Percentiles rank a stretch among this genome's conserved stretches.
phyloP scores from a whole-genome alignment of 305 asterid genomes.

The Fraxinus platypoda region DNA sequence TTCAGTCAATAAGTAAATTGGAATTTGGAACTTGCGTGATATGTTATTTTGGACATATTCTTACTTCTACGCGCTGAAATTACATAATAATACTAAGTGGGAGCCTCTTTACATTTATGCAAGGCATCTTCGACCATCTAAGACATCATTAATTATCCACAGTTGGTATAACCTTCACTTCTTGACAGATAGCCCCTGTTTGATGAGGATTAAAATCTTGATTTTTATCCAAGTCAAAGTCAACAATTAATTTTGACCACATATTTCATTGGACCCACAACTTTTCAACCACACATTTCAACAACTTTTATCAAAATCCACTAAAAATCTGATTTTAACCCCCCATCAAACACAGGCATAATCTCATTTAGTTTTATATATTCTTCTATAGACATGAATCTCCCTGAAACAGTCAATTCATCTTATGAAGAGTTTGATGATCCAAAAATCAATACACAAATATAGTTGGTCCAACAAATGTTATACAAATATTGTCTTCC shows the following conservation, averaged over 20 bases:
- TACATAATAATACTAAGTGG: background rate
- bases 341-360: background rate
- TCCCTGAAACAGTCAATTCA: background rate
- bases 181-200: background rate
- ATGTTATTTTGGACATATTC: background rate
- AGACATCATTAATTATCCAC: background rate
- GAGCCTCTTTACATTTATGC: background rate
- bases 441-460: background rate
- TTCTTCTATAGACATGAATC: background rate
- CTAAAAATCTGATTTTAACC: background rate
- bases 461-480: background rate
- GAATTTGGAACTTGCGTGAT: background rate
- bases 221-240: too few species aligned
- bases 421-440: background rate
- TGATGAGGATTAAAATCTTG: background rate
- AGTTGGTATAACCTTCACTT: background rate
- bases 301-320: background rate
- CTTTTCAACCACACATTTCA: background rate
- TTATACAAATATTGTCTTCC: background rate
- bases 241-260: background rate
- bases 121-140: background rate
- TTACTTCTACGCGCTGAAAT: background rate
- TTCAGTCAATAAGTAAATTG: background rate
- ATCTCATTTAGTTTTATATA: background rate
- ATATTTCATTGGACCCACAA: background rate